phyloP scores from a whole-genome alignment of 1,139 yeast genomes.

The Sugiyamaella novakii region DNA sequence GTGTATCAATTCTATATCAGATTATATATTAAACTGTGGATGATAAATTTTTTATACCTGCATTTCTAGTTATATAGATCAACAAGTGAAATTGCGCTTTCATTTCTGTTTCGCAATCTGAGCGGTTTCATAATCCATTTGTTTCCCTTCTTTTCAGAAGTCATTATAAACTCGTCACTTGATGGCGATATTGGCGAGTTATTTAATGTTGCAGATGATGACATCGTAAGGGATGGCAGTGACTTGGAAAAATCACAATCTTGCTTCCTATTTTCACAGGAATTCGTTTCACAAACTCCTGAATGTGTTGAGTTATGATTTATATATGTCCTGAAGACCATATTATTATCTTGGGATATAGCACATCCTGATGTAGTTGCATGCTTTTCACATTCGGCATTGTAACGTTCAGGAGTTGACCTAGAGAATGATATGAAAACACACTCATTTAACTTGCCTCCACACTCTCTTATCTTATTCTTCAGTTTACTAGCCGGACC shows the following conservation, averaged over 20 bases:
- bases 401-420: neutral
- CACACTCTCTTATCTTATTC: constrained; percentile 5
- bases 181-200: neutral
- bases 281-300: neutral
- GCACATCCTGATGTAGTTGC: no score
- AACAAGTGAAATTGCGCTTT: no score
- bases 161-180: neutral
- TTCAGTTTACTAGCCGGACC: neutral
- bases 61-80: neutral
- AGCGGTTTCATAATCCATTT: constrained; percentile 3
- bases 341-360: no score
- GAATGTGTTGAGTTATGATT: neutral
- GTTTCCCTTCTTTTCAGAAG: neutral
- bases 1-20: no score
- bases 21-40: no score
- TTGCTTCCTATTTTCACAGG: neutral
- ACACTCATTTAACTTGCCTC: constrained; percentile 5
- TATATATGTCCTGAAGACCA: constrained; percentile 7
- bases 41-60: no score
- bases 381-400: no score
- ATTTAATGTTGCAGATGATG: neutral
- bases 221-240: neutral
- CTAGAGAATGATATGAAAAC: neutral
- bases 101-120: neutral
- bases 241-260: neutral